Evolutionary conservation across 2,329 filamentous ascomycete genomes (phyloP).

Genomic region (Colletotrichum paranaense): DNA sequence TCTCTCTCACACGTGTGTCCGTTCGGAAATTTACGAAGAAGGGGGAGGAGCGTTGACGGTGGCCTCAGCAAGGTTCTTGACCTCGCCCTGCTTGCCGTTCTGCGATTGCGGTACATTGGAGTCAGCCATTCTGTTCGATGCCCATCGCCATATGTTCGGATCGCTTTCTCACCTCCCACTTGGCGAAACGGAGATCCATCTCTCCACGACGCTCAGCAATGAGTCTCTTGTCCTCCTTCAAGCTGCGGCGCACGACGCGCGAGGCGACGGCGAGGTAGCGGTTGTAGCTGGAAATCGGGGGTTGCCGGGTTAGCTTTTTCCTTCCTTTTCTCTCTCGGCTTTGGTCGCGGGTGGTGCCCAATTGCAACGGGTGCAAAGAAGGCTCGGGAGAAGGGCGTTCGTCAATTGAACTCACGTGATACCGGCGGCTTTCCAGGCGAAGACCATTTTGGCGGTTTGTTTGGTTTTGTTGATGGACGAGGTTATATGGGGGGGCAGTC

Average conservation of each 20-base stretch:
- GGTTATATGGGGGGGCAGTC: slow-evolving; percentile 37
- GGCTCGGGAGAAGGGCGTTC: not conserved
- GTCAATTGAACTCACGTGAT: slow-evolving; percentile 79
- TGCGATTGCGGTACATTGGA: slow-evolving; percentile 58
- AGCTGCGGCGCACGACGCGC: slow-evolving; percentile 93
- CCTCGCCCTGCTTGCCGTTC: slow-evolving; percentile 96
- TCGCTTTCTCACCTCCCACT: slow-evolving; percentile 85
- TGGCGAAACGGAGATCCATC: slow-evolving; percentile 89
- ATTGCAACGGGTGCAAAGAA: not conserved
- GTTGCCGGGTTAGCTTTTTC: slow-evolving; percentile 48
- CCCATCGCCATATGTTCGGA: not conserved
- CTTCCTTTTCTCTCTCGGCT: not conserved
- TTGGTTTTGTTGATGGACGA: slow-evolving; percentile 45
- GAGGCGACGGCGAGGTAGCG: slow-evolving; percentile 97
- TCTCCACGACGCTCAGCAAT: slow-evolving; percentile 89
- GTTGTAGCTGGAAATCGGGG: slow-evolving; percentile 83
- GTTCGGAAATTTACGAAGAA: slow-evolving; percentile 44
- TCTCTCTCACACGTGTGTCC: slow-evolving; percentile 17
- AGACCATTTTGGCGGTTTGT: slow-evolving; percentile 81
- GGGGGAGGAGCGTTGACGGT: slow-evolving; percentile 56
- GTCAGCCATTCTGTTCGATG: slow-evolving; percentile 26
- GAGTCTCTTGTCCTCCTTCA: slow-evolving; percentile 95
- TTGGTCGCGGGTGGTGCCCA: not conserved
- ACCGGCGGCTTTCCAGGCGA: slow-evolving; percentile 98
- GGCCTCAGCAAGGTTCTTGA: slow-evolving; percentile 75